Evolutionary conservation across 2,329 filamentous ascomycete genomes (phyloP), one percentile per base, ranked within the genome.

Genomic region (Pseudogymnoascus sp.): DNA sequence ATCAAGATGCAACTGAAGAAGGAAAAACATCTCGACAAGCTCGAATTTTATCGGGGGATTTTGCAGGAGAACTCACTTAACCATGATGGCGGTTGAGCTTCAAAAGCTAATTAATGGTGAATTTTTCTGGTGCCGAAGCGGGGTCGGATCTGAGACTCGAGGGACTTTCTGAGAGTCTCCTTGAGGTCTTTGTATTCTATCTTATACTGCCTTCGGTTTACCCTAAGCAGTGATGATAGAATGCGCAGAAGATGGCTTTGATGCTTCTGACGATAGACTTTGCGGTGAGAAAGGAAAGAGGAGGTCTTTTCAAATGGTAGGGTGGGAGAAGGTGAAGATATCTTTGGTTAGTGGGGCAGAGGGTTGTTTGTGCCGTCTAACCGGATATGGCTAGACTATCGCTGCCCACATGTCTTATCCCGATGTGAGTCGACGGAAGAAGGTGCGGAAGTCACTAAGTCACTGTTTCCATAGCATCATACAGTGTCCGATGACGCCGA

Each of bases 11-110:
- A 56, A 34, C 50, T n/a, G n/a, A 21, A 56, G 28, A 56, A 36
- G 50, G 50, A 36, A 56, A 56, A 56, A 56, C 50, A 12, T 21
- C 50, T 34, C 14, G 31, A 38, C 50, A 40, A 36, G 31, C 50
- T 46, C 28, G 50, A 61, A 38, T 62, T 42, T 50, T 64, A 10
- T 28, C 21, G 23, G 28, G 62, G 42, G 14, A 42, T 63, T 59
- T 56, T 36, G 25, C 10, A 34, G 60, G 31, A 65, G 23, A 63
- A 93, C 93, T 89, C 89, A 97, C 93, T 97, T 97, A 80, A 99
- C 95, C 95, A 99, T 99, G 80, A 92, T 97, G 89, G 83, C 91
- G 90, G 92, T 90, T 78, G 86, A 89, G 79, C 77, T 77, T 72
- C 69, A 65, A 70, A 73, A 73, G 70, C 70, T 72, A 70, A 71